Base-by-base conservation (phyloP, 495 filamentous ascomycete species). In the Massariosphaeria phaeospora region DNA sequence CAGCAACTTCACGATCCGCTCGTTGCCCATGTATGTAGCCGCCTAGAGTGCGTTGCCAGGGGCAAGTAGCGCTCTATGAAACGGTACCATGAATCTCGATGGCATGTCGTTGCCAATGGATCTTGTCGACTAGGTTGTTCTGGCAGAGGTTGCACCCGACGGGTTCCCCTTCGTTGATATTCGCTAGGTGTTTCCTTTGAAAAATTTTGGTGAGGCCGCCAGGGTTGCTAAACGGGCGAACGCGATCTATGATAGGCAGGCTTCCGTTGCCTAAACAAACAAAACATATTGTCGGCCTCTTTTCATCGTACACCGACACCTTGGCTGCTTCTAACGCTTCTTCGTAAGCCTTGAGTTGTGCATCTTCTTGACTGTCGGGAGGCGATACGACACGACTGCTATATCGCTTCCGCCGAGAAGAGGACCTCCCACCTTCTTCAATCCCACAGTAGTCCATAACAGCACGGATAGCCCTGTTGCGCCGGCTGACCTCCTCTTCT, bases 281-380 rank as follows among this genome's bases (percentile, higher is more conserved):
- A 53, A 74, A 75, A 55, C 64, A 75, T 57, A 66, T 70, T 12
- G 49, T 63, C 44, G 69, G 66, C 43, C 69, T 68, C 53, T 70
- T 64, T 30, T 67, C 55, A 15, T 52, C 58, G 50, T 62, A 68
- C 46, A 69, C 55, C 24, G 52, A 61, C 25, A 65, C 65, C 44
- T 69, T 67, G 26, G 57, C 57, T 41, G 24, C 57, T 44, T 61
- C 51, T 18, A 61, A 35, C 18, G 27, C 54, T 44, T 57, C 36
- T 41, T 41, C 20, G 42, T 48, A 8, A 23, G 23, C 17, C 10
- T 57, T 24, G 8, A 50, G 29, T 21, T 43, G 35, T 18, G n/a
- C 6, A 48, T 12, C 39, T 3, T 56, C 52, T 48, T 56, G 25
- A 30, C 26, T 51, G 38, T 50, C 41, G 35, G 6, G 23, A 7